Evolutionary conservation across 2,329 filamentous ascomycete genomes (phyloP).

Genomic region (Beauveria sp.): DNA sequence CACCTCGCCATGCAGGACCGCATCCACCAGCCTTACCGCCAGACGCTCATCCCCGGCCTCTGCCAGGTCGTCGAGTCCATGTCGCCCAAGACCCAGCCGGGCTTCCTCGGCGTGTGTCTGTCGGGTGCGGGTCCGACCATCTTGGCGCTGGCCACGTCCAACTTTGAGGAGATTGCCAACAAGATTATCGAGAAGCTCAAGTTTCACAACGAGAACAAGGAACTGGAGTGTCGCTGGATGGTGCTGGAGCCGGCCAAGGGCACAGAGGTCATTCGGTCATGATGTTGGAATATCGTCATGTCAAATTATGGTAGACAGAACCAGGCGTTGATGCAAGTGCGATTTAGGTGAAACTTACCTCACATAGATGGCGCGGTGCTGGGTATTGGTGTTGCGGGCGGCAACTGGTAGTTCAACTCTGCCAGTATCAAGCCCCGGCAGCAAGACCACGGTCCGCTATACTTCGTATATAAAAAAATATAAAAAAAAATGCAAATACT

Average conservation of each 20-base stretch:
- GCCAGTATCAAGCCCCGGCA: neutral
- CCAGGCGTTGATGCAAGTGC: neutral
- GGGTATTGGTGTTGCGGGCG: neutral
- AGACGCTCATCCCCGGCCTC: conserved; percentile 83
- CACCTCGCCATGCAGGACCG: conserved; percentile 98
- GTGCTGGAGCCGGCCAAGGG: conserved; percentile 82
- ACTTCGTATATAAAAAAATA: neutral
- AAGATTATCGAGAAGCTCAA: conserved; percentile 70
- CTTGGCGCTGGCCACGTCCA: conserved; percentile 79
- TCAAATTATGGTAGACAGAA: neutral
- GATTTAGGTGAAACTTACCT: neutral
- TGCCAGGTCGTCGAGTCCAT: conserved; percentile 87
- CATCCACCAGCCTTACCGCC: conserved; percentile 92
- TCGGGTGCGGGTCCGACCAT: conserved; percentile 95
- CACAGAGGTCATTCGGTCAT: conserved; percentile 37
- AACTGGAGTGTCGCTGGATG: conserved; percentile 78
- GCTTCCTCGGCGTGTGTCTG: conserved; percentile 86
- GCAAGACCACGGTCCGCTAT: neutral
- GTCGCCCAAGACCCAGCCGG: conserved; percentile 78
- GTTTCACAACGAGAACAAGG: conserved; percentile 45
- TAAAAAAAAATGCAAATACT: neutral
- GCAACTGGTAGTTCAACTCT: conserved; percentile 2
- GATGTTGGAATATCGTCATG: neutral
- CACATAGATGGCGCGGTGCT: no score
- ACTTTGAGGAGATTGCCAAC: conserved; percentile 80